Evolutionary conservation across 1,284 basidiomycete species (phyloP).

Genomic region (Rugiboletus extremiorientalis): DNA sequence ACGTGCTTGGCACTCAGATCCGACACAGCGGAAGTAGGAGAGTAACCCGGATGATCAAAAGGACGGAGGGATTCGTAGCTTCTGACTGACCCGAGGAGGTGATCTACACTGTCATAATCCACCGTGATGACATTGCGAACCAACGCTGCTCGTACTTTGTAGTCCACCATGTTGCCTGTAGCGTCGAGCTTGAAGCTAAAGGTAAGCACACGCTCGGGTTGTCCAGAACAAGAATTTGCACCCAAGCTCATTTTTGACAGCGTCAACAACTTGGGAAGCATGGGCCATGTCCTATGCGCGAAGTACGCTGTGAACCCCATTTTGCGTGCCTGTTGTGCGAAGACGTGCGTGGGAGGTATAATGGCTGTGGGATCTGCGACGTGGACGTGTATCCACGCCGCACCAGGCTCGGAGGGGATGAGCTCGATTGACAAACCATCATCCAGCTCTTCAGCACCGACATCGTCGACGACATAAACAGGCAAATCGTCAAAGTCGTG

Average conservation of each 20-base stretch:
- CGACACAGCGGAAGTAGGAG: not conserved
- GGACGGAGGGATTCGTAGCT: constrained; percentile 38
- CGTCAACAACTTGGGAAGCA: constrained; percentile 61
- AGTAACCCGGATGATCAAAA: constrained; percentile 34
- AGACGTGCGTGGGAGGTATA: constrained; percentile 66
- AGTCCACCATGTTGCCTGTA: constrained; percentile 68
- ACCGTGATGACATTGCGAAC: constrained; percentile 68
- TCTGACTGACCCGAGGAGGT: constrained; percentile 38
- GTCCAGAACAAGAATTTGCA: constrained; percentile 32
- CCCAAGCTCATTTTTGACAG: constrained; percentile 60
- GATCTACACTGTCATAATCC: constrained; percentile 73
- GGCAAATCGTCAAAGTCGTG: constrained; percentile 84
- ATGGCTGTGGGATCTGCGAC: constrained; percentile 90
- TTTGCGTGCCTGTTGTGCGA: constrained; percentile 57
- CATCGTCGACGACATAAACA: constrained; percentile 91
- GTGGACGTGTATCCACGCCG: constrained; percentile 87
- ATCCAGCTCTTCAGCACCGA: constrained; percentile 84
- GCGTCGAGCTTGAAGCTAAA: constrained; percentile 78
- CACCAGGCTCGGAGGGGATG: constrained; percentile 54
- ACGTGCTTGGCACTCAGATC: constrained; percentile 41
- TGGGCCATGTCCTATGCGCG: constrained; percentile 61
- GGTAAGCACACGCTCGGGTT: constrained; percentile 65
- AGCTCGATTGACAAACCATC: constrained; percentile 88
- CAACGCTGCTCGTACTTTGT: constrained; percentile 67
- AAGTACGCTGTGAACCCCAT: constrained; percentile 61